Evolutionary conservation across 2,329 filamentous ascomycete species (phyloP).

Genomic region (Ramularia endophylla): DNA sequence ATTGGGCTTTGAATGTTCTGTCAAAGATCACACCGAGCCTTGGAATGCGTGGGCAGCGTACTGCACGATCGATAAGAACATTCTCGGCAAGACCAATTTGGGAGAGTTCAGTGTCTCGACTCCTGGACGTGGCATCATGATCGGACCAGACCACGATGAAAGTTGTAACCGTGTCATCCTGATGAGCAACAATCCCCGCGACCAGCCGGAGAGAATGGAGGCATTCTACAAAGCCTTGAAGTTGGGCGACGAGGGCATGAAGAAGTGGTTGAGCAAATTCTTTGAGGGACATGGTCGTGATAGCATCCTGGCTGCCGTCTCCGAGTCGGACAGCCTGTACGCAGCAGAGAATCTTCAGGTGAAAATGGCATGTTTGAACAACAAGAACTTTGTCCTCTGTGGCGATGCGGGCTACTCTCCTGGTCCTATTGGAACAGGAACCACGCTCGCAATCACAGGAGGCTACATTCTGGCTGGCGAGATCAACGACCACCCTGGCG

Average conservation of each 20-base stretch:
- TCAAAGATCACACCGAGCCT: slow-evolving; percentile 34
- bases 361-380: slow-evolving; percentile 26
- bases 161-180: no score
- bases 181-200: no score
- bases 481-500: slow-evolving; percentile 22
- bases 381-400: slow-evolving; percentile 34
- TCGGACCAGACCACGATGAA: no score
- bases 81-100: no score
- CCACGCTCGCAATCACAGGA: slow-evolving; percentile 31
- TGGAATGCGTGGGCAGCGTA: slow-evolving; percentile 39
- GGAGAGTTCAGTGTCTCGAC: no score
- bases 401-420: slow-evolving; percentile 37
- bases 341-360: slow-evolving; percentile 30
- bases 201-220: no score
- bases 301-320: slow-evolving; percentile 11
- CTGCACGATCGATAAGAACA: neutral
- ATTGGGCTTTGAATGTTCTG: slow-evolving; percentile 37
- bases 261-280: no score
- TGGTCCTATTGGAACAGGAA: slow-evolving; percentile 33
- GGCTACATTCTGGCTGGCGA: slow-evolving; percentile 55
- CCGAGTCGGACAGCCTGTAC: slow-evolving; percentile 22
- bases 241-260: no score
- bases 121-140: no score
- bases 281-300: no score
- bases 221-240: no score